Evolutionary conservation across 345 rosid genomes (phyloP).

Genomic region (Lepidium sativum): DNA sequence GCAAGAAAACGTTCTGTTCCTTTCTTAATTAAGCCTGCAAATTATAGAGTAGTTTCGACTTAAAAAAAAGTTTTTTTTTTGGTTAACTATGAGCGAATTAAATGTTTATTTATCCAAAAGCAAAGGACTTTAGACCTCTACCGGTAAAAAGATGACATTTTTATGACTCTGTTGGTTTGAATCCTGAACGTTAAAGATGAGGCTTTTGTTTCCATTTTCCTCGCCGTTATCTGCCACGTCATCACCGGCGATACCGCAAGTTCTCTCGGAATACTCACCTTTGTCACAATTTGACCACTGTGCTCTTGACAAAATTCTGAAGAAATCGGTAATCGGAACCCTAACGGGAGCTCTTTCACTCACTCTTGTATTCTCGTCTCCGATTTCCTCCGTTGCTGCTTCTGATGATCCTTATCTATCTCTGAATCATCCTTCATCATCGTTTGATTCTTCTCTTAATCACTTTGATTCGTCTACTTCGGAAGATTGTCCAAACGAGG

Average conservation of each 20-base stretch:
- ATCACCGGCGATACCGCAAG: constrained; percentile 6
- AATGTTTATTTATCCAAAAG: too few species aligned
- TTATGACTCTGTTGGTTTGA: neutral
- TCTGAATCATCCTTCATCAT: constrained; percentile 10
- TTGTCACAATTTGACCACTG: neutral
- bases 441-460: constrained; percentile 19
- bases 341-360: constrained; percentile 53
- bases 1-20: neutral
- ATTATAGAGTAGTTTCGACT: too few species aligned
- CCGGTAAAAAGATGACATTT: too few species aligned
- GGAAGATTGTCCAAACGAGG: constrained; percentile 48
- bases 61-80: too few species aligned
- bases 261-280: neutral
- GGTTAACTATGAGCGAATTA: too few species aligned
- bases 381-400: constrained; percentile 34
- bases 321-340: constrained; percentile 35
- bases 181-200: constrained; percentile 34
- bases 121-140: too few species aligned
- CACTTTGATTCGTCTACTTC: constrained; percentile 23
- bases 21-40: too few species aligned
- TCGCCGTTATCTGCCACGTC: constrained; percentile 25
- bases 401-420: constrained; percentile 31
- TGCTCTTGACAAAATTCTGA: constrained; percentile 1
- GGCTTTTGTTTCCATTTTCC: constrained; percentile 33
- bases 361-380: constrained; percentile 49